phyloP scores from a whole-genome alignment of 352 stramenopile genomes.

The Globisporangium ultimum region DNA sequence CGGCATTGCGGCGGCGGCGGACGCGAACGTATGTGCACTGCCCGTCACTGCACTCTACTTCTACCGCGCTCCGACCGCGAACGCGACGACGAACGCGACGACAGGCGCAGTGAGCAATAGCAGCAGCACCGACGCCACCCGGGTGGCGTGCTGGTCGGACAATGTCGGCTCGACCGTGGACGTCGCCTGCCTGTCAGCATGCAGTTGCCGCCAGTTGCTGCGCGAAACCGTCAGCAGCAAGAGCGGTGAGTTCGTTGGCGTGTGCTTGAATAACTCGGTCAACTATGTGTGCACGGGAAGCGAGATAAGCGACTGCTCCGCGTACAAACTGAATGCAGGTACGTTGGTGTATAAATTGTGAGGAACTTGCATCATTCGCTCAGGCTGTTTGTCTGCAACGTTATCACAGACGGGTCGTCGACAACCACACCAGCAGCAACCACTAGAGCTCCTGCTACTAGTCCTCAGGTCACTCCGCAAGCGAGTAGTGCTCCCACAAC shows the following conservation, averaged over 20 bases:
- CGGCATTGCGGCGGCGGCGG: background rate
- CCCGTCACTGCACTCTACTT: constrained; percentile 26
- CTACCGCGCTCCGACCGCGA: background rate
- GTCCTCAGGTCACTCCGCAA: background rate
- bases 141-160: constrained; percentile 7
- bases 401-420: constrained; percentile 8
- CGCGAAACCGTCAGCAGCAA: background rate
- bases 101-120: background rate
- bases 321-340: constrained; percentile 25
- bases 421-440: background rate
- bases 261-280: constrained; percentile 12
- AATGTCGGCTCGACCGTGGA: constrained; percentile 9
- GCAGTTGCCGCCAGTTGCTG: constrained; percentile 10
- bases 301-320: constrained; percentile 10
- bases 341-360: background rate
- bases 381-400: background rate
- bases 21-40: constrained; percentile 18
- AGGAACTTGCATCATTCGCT: no score
- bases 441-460: background rate
- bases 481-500: background rate
- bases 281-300: constrained; percentile 3
- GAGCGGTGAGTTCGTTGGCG: background rate
- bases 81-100: background rate
- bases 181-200: constrained; percentile 3
- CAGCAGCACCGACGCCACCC: background rate